Evolutionary conservation across 73 alveolate species (phyloP), one percentile per base, ranked within the genome.

Genomic region (Paramecium biaurelia): DNA sequence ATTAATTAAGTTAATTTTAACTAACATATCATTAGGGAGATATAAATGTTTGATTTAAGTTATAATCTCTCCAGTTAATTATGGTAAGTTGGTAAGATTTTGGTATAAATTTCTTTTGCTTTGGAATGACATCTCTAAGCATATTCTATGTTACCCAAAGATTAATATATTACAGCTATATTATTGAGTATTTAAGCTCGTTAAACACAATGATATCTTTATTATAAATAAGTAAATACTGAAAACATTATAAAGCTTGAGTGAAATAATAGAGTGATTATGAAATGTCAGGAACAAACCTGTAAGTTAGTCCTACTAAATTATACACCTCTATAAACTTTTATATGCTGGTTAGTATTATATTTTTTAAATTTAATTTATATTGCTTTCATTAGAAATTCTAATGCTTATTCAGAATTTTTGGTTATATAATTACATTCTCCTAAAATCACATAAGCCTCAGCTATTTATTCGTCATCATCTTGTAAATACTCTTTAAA

Each of bases 321-420:
- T 70, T 70, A 28, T 30, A 70, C 1, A 18, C 53, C 28, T 70
- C 53, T 30, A 70, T 4, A 26, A 70, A 70, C 1, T 6, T n/a
- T 32, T 2, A 30, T 30, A 28, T 70, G 85, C 23, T 70, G 26
- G 23, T 70, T 5, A 5, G 85, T 70, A 9, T 70, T 70, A 14
- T 70, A 26, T 70, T 70, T 70, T 9, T 26, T 32, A 5, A 30
- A 70, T 26, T 70, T 70, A 5, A 70, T 70, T 0, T 26, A n/a
- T n/a, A 70, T 32, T 30, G 85, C 45, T 70, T 70, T 30, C 9
- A n/a, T 15, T n/a, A 70, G 11, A 30, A 70, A 70, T 70, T 70
- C 85, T n/a, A 70, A 32, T 70, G 85, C 85, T 70, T 30, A 30
- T 10, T 70, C 86, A 14, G 57, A 34, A 70, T 70, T 41, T 70